Evolutionary conservation across 352 stramenopile genomes (phyloP), one percentile per base, ranked within the genome.

Genomic region (Phytopythium sindhum): DNA sequence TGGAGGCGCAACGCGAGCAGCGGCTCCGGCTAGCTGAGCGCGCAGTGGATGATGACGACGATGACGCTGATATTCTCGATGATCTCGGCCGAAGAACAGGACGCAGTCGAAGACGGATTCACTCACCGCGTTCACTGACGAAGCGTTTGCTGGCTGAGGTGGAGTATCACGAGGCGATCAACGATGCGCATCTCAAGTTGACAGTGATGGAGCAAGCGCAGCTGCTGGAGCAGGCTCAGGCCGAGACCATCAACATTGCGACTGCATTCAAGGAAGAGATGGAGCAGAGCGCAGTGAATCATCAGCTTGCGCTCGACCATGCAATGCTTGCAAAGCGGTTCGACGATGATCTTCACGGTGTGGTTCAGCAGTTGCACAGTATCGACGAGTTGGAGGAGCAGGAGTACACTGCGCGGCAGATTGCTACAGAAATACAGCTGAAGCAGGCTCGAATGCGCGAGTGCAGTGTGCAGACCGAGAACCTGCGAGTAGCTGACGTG

Each of bases 181-280:
- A 82, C 28, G 78, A 89, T 2, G 84, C 84, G 0, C 81, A 90
- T 26, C 52, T 88, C 21, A 80, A 90, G 44, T 39, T 90, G 12
- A 64, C 73, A 1, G 71, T 78, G 60, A 84, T 92, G 69, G 81
- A 90, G 54, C 78, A 88, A 23, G 60, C 72, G 3, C 80, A 84
- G 8, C 64, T 75, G 12, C 37, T 91, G 11, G 77, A 89, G 41
- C 64, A 76, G 42, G 81, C 76, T 0, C 83, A 89, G 58, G 55
- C 67, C 7, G 79, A 90, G 24, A 79, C 78, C 0, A 65, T 90
- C 23, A 73, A 66, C 2, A 61, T 90, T 4, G 81, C 83, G 0
- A 72, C 76, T 4, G 81, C 80, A 6, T 89, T 89, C 62, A 88
- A 90, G 44, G 77, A 89, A 47, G 83, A 91, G 45, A 80, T 91